These are phyloP conservation scores for Penicillium odoratum DNA, from an alignment of 495 filamentous ascomycete genomes.

Conservation along the genomic window DNA sequence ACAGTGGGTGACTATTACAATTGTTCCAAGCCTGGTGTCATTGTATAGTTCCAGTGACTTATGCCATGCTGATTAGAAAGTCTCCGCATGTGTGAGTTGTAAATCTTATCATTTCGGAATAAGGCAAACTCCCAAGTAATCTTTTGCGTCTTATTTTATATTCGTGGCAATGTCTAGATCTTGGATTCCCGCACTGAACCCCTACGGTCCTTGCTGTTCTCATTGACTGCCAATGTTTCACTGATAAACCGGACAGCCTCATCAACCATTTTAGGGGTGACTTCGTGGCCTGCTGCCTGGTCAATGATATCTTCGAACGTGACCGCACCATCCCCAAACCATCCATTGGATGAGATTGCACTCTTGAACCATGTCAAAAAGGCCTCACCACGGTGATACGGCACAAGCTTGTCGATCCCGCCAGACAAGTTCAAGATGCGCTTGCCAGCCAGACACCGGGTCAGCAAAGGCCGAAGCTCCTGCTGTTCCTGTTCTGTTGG, in stretches of 20 bases:
- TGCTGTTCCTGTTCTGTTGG: constrained; percentile 47
- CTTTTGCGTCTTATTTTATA: neutral
- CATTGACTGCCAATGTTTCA: constrained; percentile 39
- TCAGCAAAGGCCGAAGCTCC: constrained; percentile 40
- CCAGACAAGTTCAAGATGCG: constrained; percentile 77
- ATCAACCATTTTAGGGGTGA: constrained; percentile 68
- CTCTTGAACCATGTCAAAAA: constrained; percentile 73
- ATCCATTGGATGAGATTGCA: constrained; percentile 51
- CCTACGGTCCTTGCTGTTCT: constrained; percentile 18
- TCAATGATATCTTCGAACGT: constrained; percentile 74
- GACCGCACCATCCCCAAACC: constrained; percentile 59
- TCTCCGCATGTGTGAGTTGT: neutral
- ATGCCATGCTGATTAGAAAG: neutral
- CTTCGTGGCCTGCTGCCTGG: constrained; percentile 68
- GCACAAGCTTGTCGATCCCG: constrained; percentile 79
- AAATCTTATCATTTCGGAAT: neutral
- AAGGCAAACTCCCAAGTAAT: neutral
- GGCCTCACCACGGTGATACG: constrained; percentile 64
- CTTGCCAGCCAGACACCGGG: constrained; percentile 63
- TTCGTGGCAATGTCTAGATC: constrained; percentile 25
- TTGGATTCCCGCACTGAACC: constrained; percentile 44
- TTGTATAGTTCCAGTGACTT: constrained; percentile 1
- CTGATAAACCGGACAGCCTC: constrained; percentile 69
- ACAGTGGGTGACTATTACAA: neutral
- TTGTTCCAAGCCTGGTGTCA: neutral